Base-by-base conservation (phyloP, 2,329 filamentous ascomycete species). In the Lojkania enalia region DNA sequence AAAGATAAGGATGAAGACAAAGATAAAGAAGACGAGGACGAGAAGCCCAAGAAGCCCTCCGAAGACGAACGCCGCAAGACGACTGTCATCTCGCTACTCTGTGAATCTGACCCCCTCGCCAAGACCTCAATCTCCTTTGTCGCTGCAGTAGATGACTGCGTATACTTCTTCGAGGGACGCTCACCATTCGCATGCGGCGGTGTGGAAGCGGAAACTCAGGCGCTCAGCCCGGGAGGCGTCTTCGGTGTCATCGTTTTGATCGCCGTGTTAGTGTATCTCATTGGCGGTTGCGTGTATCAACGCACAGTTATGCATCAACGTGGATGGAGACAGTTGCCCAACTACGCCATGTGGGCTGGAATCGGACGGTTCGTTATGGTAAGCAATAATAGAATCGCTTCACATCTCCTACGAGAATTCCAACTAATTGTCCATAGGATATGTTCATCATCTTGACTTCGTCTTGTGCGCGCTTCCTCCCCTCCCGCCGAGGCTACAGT, bases 251-350 rank as follows among this genome's bases (percentile, higher is more conserved):
- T 99, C 67, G 81, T 58, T n/a, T 61, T 82, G 30, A 84, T 86
- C 40, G 88, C 91, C 7, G 79, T 96, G 27, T 74, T 92, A 7
- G 94, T 94, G 16, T 99, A 99, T 71, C 76, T 96, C 43, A 80
- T 95, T 27, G 94, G 94, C 57, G 94, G 94, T 62, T 87, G 95
- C 58, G 90, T 96, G 52, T 99, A 97, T 76, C 92, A 96, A 71
- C 84, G 94, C 48, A 95, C 90, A 21, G 91, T 99, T 46, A 86
- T 91, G 72, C 89, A 99, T 68, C 90, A 95, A 59, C 81, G 94
- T 51, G 94, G 94, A 36, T 97, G 92, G 94, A 83, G 88, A 57
- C 94, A 99, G 70, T 75, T 96, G 57, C 94, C 94, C 41, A 97
- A 99, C 73, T 96, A 94, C 74, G 84, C 82, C 58, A 81, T 96